phyloP scores from a whole-genome alignment of 305 asterid species.

The Galium porrigens region DNA sequence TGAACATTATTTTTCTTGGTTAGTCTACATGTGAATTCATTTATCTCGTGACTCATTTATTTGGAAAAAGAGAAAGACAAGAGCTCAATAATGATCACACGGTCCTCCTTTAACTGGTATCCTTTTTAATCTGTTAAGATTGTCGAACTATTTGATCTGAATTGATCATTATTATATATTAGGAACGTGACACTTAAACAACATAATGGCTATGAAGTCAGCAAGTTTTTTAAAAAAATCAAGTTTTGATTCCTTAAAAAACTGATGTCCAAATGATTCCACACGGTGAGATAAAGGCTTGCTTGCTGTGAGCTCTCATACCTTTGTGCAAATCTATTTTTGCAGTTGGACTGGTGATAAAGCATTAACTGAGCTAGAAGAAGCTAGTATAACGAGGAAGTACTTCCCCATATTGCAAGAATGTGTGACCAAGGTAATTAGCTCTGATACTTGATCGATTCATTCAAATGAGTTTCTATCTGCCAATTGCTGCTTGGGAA shows the following conservation, averaged over 20 bases:
- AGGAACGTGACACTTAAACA: slow-evolving; percentile 1
- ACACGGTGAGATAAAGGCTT: not conserved
- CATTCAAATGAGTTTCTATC: not conserved
- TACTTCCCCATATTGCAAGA: slow-evolving; percentile 60
- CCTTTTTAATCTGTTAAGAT: not conserved
- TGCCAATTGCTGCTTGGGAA: not conserved
- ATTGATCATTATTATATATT: not conserved
- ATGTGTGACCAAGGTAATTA: slow-evolving; percentile 65
- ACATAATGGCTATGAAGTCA: not conserved
- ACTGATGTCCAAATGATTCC: not conserved
- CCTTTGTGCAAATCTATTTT: not conserved
- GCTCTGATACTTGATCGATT: not conserved
- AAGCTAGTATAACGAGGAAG: slow-evolving; percentile 57
- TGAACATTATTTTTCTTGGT: slow-evolving; percentile 56
- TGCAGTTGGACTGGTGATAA: slow-evolving; percentile 88
- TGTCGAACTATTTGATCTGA: not conserved
- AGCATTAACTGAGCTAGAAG: slow-evolving; percentile 73
- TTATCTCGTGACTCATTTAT: not conserved
- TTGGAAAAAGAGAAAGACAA: not conserved
- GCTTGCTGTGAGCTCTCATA: not conserved
- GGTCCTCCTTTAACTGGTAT: not conserved
- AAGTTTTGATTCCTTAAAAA: not conserved
- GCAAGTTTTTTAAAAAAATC: not conserved
- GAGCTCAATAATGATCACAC: not conserved
- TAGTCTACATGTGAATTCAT: slow-evolving; percentile 17